Evolutionary conservation across 352 stramenopile genomes (phyloP), one percentile per base, ranked within the genome.

Genomic region (Pythium chondricola): DNA sequence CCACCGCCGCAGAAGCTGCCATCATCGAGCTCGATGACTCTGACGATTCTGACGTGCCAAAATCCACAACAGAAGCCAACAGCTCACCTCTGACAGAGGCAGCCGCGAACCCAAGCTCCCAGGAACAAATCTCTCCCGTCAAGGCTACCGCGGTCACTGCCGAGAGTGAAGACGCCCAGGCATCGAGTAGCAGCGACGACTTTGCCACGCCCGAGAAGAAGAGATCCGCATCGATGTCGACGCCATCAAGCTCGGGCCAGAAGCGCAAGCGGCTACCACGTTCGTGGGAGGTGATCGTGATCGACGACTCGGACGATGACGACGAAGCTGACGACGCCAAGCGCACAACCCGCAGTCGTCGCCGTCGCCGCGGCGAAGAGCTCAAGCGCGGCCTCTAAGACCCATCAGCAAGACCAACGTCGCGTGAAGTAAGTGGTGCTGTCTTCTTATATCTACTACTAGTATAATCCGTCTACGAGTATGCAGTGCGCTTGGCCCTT

Each of bases 241-340:
- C 48, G 18, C 20, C 37, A 18, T 13, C 36, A 10, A 13, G 2
- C 13, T 52, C 33, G 10, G 40, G 33, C 7, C 52, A 56, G 14
- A 63, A 61, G 43, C 53, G 56, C 31, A 69, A 79, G 41, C 54
- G 61, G 29, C 33, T 61, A 46, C 58, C 63, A 16, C 60, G 57
- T 5, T 41, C 74, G 31, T 91, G 73, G 74, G 74, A 91, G 25
- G 66, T 91, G 43, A 91, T 88, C 46, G 77, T 88, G 50, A 91
- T 91, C 45, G 71, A 83, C 53, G 76, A 85, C 61, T 87, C 74
- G 18, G 71, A 77, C 39, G 69, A 66, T 32, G 40, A 50, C n/a
- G 47, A 66, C 17, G 32, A 48, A 5, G 30, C 37, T 4, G 39
- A 38, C 20, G 43, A 29, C 5, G 31, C 27, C 22, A 61, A 58